Evolutionary conservation across 441 rosid species (phyloP).

Genomic region (Isatis lusitanica): DNA sequence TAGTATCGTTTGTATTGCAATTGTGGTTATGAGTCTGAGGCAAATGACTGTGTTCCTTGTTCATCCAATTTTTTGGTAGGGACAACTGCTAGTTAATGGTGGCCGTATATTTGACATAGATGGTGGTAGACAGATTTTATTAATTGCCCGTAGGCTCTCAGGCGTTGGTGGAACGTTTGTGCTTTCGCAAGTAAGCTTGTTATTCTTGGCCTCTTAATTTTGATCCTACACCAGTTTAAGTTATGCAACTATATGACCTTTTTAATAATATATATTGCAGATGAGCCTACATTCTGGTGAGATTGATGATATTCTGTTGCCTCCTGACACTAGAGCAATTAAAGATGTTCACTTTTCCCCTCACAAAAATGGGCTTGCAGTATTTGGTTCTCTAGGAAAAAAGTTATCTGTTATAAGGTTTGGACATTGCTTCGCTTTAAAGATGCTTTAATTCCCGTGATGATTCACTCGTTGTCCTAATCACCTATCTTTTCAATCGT

Average conservation of each 20-base stretch:
- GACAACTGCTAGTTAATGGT: constrained; percentile 56
- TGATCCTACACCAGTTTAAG: not conserved
- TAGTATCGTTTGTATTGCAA: not conserved
- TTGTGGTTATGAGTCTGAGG: not conserved
- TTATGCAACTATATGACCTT: constrained; percentile 3
- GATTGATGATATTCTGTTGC: constrained; percentile 65
- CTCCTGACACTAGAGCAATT: constrained; percentile 58
- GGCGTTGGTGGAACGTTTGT: constrained; percentile 56
- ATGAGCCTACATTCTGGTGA: constrained; percentile 67
- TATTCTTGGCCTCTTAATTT: constrained; percentile 22
- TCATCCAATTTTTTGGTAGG: constrained; percentile 40
- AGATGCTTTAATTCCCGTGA: not conserved
- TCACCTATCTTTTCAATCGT: constrained; percentile 30
- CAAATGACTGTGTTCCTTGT: not conserved
- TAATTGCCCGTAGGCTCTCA: constrained; percentile 63
- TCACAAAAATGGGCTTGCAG: constrained; percentile 50
- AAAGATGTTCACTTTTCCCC: constrained; percentile 82
- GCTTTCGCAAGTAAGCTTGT: constrained; percentile 67
- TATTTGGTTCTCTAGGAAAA: constrained; percentile 80
- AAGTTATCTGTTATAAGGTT: constrained; percentile 76
- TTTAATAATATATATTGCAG: constrained; percentile 43
- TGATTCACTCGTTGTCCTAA: not conserved
- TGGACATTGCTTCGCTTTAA: not conserved
- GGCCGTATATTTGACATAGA: constrained; percentile 82
- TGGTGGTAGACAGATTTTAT: constrained; percentile 47